phyloP scores from a whole-genome alignment of 768 basidiomycete genomes.

The Russula earlei region DNA sequence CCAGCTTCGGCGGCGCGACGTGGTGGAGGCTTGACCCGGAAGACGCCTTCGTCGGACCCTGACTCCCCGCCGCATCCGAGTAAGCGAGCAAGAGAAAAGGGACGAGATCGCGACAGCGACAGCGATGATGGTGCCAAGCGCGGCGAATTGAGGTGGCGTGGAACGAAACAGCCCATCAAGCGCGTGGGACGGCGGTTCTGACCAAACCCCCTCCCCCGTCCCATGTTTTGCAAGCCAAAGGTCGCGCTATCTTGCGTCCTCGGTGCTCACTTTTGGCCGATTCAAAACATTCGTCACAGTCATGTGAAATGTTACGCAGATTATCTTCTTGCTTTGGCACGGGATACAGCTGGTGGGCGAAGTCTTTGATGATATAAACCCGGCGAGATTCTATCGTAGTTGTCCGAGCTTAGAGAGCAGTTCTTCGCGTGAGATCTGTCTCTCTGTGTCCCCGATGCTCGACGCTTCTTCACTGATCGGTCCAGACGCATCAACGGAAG shows the following conservation, averaged over 20 bases:
- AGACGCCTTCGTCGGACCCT: conserved; percentile 30
- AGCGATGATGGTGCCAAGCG: conserved; percentile 47
- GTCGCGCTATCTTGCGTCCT: background rate
- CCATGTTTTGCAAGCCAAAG: background rate
- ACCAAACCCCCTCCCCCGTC: conserved; percentile 21
- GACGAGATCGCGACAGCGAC: conserved; percentile 34
- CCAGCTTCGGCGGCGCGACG: conserved; percentile 1
- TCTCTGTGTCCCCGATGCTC: conserved; percentile 9
- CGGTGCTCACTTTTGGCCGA: background rate
- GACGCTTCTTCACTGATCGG: conserved; percentile 12
- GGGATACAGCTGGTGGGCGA: background rate
- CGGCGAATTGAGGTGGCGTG: conserved; percentile 36
- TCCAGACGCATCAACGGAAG: background rate
- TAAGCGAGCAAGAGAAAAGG: conserved; percentile 35
- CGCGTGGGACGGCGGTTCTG: conserved; percentile 69
- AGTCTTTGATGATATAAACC: background rate
- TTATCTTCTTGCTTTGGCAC: background rate
- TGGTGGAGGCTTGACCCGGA: background rate
- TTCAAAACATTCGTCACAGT: background rate
- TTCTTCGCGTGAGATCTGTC: conserved; percentile 7
- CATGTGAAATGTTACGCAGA: background rate
- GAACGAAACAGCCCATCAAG: conserved; percentile 65
- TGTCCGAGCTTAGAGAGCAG: conserved; percentile 2
- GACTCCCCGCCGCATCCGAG: conserved; percentile 38
- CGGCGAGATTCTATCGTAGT: background rate